Conservation (phyloP, 768 basidiomycete species). For the Astraeus odoratus region DNA sequence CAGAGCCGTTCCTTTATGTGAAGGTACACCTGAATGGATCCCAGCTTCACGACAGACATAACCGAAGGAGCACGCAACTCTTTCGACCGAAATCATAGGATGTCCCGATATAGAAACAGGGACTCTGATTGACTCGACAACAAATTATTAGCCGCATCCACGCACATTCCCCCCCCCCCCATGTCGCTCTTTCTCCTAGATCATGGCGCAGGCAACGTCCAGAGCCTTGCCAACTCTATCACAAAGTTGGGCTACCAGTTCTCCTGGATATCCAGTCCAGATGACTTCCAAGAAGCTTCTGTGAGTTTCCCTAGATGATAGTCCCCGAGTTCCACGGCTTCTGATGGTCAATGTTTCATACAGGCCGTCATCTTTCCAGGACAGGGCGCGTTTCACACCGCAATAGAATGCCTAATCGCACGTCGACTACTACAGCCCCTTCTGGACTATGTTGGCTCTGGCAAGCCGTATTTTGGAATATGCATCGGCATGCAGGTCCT, state of each 20-base stretch:
- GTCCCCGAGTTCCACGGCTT: neutral
- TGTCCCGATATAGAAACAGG: conserved; percentile 5
- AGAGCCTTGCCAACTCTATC: conserved; percentile 90
- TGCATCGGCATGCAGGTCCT: conserved; percentile 99
- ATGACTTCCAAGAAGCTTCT: conserved; percentile 82
- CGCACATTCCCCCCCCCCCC: neutral
- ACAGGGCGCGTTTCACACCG: conserved; percentile 88
- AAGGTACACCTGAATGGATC: too few relatives aligned
- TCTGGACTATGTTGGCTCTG: conserved; percentile 73
- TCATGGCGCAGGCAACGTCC: conserved; percentile 94
- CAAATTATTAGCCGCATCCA: neutral
- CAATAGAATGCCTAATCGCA: conserved; percentile 65
- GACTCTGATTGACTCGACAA: neutral
- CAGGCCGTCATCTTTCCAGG: conserved; percentile 96
- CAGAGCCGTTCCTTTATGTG: conserved; percentile 3
- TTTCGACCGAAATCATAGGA: conserved; percentile 3
- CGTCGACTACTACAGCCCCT: conserved; percentile 79
- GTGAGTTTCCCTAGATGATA: conserved; percentile 45
- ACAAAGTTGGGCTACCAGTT: conserved; percentile 78
- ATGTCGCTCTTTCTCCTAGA: conserved; percentile 85
- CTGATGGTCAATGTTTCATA: conserved; percentile 8
- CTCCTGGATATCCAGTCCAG: conserved; percentile 76
- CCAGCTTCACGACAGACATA: neutral
- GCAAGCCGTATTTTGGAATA: conserved; percentile 93
- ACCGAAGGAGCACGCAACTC: neutral